Percentiles rank a stretch among this genome's conserved stretches.
Evolutionary conservation across 2,329 filamentous ascomycete species (phyloP).

Genomic region (Chaetomiaceae sp.): DNA sequence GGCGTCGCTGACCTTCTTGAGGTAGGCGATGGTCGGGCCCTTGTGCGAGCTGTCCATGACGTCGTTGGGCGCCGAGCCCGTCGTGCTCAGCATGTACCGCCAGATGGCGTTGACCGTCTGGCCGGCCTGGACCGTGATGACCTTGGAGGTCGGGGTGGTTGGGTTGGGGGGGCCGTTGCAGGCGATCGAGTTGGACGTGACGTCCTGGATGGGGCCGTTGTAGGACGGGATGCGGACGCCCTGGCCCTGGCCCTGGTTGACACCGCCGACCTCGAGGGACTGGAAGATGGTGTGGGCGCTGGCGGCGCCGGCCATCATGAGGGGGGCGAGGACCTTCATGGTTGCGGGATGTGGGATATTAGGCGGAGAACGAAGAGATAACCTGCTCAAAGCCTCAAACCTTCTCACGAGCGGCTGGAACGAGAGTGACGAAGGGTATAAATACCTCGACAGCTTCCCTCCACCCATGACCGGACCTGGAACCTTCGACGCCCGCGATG

Average conservation of each 20-base stretch:
- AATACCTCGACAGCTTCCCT: not conserved
- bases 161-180: constrained; percentile 28
- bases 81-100: constrained; percentile 27
- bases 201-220: constrained; percentile 27
- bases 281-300: constrained; percentile 26
- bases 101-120: constrained; percentile 25
- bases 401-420: not conserved
- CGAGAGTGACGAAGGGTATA: not conserved
- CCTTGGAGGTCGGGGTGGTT: constrained; percentile 22
- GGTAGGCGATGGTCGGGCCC: constrained; percentile 27
- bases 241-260: constrained; percentile 25
- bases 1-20: constrained; percentile 28
- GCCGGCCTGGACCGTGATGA: constrained; percentile 27
- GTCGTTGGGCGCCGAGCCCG: constrained; percentile 25
- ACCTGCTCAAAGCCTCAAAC: constrained; percentile 6
- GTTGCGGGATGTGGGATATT: not conserved
- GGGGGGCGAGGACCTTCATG: constrained; percentile 25
- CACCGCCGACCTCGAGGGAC: constrained; percentile 24
- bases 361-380: not conserved
- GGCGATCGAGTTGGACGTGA: constrained; percentile 25
- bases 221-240: constrained; percentile 26
- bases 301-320: constrained; percentile 21
- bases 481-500: not conserved
- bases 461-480: no score
- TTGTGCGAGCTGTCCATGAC: constrained; percentile 27